Conservation (phyloP, 192 early-diverging fungal genomes). For the Haplosporangium gracile region DNA sequence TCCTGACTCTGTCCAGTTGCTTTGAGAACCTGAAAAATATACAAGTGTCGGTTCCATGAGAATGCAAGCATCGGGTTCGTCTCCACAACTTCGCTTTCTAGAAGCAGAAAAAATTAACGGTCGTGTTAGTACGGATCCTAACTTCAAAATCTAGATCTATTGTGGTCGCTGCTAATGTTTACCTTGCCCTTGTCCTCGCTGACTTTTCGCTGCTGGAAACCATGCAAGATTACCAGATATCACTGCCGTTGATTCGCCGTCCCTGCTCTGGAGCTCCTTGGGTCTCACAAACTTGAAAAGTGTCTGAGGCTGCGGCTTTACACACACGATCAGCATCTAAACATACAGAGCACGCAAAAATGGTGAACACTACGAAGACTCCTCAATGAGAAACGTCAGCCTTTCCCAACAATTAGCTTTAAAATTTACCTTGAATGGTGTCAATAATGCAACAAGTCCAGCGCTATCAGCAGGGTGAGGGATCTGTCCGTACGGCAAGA, state of each 20-base stretch:
- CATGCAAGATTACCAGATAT: slow-evolving; percentile 69
- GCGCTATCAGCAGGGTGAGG: slow-evolving; percentile 68
- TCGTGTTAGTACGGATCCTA: not conserved
- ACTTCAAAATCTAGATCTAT: not conserved
- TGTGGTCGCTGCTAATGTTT: not conserved
- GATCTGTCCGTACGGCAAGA: slow-evolving; percentile 67
- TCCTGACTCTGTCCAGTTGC: slow-evolving; percentile 8
- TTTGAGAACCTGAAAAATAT: slow-evolving; percentile 61
- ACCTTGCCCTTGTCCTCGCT: slow-evolving; percentile 43
- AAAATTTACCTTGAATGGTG: slow-evolving; percentile 66
- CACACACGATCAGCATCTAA: slow-evolving; percentile 70
- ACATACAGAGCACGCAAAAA: not conserved
- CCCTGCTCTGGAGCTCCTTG: slow-evolving; percentile 45
- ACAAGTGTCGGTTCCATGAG: slow-evolving; percentile 68
- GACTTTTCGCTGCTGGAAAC: slow-evolving; percentile 65
- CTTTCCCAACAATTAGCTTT: not conserved
- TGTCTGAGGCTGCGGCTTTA: slow-evolving; percentile 70
- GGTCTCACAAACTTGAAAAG: slow-evolving; percentile 68
- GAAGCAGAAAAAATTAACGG: not conserved
- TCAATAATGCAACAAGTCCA: slow-evolving; percentile 70
- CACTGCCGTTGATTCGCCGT: slow-evolving; percentile 29
- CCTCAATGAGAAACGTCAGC: not conserved
- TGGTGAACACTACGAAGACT: not conserved
- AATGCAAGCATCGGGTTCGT: slow-evolving; percentile 69
- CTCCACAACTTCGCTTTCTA: slow-evolving; percentile 41